These are phyloP conservation scores for Phaeosphaeriaceae sp. DNA, from an alignment of 2,329 filamentous ascomycete genomes.

Conservation along the genomic window DNA sequence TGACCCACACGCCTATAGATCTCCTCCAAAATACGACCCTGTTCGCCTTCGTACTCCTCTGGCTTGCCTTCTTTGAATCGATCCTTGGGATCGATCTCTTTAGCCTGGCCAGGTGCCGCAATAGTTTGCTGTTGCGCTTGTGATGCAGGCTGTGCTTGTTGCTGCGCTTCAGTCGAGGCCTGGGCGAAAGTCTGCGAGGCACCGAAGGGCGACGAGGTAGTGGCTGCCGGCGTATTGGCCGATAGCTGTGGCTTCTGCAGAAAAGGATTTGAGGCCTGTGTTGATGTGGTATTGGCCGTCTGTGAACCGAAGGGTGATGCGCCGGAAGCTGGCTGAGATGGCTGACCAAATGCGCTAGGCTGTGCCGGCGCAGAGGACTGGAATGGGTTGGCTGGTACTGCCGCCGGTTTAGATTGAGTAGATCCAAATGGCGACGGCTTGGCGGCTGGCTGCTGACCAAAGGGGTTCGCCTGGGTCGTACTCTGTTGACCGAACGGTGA, in stretches of 20 bases:
- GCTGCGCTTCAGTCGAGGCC: slow-evolving; percentile 8
- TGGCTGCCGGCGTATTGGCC: slow-evolving; percentile 8
- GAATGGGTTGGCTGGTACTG: slow-evolving; percentile 26
- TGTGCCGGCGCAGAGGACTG: slow-evolving; percentile 18
- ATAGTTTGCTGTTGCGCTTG: slow-evolving; percentile 53
- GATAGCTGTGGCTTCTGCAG: slow-evolving; percentile 8
- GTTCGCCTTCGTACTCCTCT: slow-evolving; percentile 65
- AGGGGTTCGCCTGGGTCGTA: neutral
- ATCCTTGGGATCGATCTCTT: slow-evolving; percentile 44
- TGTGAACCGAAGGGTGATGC: slow-evolving; percentile 30
- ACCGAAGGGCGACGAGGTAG: slow-evolving; percentile 22
- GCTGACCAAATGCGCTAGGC: slow-evolving; percentile 38
- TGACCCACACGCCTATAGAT: slow-evolving; percentile 71
- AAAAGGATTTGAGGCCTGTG: slow-evolving; percentile 31
- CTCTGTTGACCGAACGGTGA: slow-evolving; percentile 12
- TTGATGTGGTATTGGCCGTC: slow-evolving; percentile 11
- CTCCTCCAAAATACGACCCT: slow-evolving; percentile 59
- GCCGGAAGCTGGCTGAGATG: slow-evolving; percentile 48
- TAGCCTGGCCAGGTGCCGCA: slow-evolving; percentile 61
- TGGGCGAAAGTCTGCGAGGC: slow-evolving; percentile 18
- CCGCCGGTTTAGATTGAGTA: slow-evolving; percentile 21
- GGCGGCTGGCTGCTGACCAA: slow-evolving; percentile 2
- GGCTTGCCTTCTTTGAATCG: slow-evolving; percentile 66
- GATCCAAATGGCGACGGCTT: slow-evolving; percentile 2
- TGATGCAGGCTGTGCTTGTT: slow-evolving; percentile 7